Conservation (phyloP, 164 flowering plant genomes). For the Platanus orientalis region DNA sequence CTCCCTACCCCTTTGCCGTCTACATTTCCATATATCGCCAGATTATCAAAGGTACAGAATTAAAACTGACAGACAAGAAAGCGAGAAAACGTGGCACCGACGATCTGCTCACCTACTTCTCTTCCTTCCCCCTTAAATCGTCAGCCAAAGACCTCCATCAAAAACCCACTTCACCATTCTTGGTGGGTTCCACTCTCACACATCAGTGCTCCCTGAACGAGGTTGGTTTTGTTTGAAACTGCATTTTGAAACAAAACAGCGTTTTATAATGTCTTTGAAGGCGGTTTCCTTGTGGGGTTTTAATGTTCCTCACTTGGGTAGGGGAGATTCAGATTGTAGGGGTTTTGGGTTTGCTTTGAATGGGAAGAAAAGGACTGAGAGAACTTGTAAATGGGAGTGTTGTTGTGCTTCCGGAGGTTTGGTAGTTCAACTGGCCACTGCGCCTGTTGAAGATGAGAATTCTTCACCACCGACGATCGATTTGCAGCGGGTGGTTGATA, state of each 20-base stretch:
- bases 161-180: neutral
- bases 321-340: constrained; percentile 13
- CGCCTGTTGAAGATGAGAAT: constrained; percentile 24
- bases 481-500: constrained; percentile 12
- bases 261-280: constrained; percentile 20
- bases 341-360: constrained; percentile 8
- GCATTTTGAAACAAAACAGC: constrained; percentile 1
- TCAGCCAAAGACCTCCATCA: neutral
- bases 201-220: neutral
- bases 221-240: neutral
- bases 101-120: constrained; percentile 15
- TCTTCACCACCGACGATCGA: constrained; percentile 12
- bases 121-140: neutral
- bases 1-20: too few species aligned
- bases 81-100: constrained; percentile 19
- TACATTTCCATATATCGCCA: too few species aligned
- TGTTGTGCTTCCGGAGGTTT: constrained; percentile 11
- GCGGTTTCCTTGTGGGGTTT: too few species aligned
- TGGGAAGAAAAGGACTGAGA: constrained; percentile 5
- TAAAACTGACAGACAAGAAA: neutral
- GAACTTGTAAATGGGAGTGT: constrained; percentile 8
- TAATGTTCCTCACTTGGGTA: too few species aligned
- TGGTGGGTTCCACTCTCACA: neutral
- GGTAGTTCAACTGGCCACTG: constrained; percentile 7
- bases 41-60: too few species aligned